phyloP scores from a whole-genome alignment of 768 basidiomycete genomes.

The Panellus pusillus region DNA sequence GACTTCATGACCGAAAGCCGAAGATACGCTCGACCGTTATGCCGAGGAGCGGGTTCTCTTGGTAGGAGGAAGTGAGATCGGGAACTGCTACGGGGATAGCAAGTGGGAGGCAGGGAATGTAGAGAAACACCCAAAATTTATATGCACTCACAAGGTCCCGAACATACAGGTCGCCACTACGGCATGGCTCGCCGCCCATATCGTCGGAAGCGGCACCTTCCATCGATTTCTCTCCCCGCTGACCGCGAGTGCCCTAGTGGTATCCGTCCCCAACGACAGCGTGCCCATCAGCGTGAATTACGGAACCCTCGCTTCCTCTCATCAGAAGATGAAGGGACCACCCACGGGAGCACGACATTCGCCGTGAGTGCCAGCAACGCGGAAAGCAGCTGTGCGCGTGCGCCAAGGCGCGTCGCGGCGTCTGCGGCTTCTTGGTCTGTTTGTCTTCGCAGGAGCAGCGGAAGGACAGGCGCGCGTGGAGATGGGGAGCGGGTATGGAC shows the following conservation, averaged over 20 bases:
- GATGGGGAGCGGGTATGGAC: too few species aligned
- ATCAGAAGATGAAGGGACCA: conserved; percentile 42
- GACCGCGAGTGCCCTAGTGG: conserved; percentile 18
- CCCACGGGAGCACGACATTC: conserved; percentile 71
- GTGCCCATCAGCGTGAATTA: too few species aligned
- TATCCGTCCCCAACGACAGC: too few species aligned
- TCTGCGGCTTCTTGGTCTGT: conserved; percentile 23
- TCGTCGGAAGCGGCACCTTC: conserved; percentile 59
- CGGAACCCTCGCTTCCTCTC: neutral
- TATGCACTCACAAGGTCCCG: conserved; percentile 70
- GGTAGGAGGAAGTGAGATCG: too few species aligned
- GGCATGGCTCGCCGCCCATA: conserved; percentile 81
- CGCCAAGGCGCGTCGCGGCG: conserved; percentile 80
- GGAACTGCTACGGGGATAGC: neutral
- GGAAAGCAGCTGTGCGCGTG: conserved; percentile 79
- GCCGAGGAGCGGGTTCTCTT: too few species aligned
- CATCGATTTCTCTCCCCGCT: too few species aligned
- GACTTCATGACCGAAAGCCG: too few species aligned
- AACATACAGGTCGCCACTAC: conserved; percentile 79
- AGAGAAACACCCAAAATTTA: neutral
- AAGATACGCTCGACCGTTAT: too few species aligned
- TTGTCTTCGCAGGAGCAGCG: too few species aligned
- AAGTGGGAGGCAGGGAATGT: too few species aligned
- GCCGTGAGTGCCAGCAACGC: conserved; percentile 65
- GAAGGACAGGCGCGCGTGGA: too few species aligned